Base-by-base conservation (phyloP, 1,284 basidiomycete species). In the Paramarasmius palmivorus region DNA sequence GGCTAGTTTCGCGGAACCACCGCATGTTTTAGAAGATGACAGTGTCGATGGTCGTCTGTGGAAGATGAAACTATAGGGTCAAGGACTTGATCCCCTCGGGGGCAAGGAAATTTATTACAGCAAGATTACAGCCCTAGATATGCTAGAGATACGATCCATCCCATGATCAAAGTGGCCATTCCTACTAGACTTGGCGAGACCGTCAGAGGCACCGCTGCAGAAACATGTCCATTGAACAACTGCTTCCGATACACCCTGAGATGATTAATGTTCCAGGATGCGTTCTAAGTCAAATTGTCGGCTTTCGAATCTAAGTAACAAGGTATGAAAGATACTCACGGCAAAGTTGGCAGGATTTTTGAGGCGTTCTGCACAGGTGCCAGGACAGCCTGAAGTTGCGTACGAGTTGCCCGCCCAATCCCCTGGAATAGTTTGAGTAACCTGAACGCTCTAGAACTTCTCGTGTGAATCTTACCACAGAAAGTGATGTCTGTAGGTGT, bases 381-480 rank as follows among this genome's bases (percentile, higher is more conserved):
- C 90, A 5, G 88, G 85, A 63, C 89, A 92, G 19, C 80, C 79
- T 1, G 86, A 83, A 4, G 83, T 85, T 8, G 78, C 75, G 63
- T 89, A 92, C 2, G 84, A 83, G 64, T 88, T 86, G 38, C 89
- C 90, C 4, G 89, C 90, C 89, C 89, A 91, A 67, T 90, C 88
- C 59, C 90, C 88, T 87, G 55, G 15, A 54, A 14, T 37, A 20
- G 55, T 23, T 47, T 55, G 47, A 22, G 38, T 59, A 14, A 56
- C 44, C 22, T 19, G 40, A 29, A 14, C 34, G 29, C 40, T 23
- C 5, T 19, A 15, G 15, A 32, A 35, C 8, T 19, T 20, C 46
- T 35, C 10, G 35, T 38, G 41, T 23, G 37, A 14, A 17, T 57
- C 67, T 52, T 68, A 85, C 86, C 88, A 61, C 89, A 92, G 61